Evolutionary conservation across 148 eudicot species (phyloP).

Genomic region (Silene latifolia): DNA sequence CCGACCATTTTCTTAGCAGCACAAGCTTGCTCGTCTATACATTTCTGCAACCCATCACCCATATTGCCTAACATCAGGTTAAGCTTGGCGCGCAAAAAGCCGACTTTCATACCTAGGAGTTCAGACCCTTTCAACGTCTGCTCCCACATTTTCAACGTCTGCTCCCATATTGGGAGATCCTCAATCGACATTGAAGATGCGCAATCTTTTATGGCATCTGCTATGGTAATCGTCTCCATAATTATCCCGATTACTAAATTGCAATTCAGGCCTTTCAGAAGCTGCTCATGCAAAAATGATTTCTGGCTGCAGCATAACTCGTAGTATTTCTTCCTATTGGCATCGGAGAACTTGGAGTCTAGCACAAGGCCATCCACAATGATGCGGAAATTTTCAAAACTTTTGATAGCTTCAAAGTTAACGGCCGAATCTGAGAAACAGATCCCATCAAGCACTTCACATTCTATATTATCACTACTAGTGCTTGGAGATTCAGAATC

Average conservation of each 20-base stretch:
- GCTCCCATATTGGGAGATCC: conserved; percentile 38
- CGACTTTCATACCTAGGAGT: conserved; percentile 45
- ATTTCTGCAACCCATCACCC: neutral
- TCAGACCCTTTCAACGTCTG: conserved; percentile 40
- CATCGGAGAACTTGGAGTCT: conserved; percentile 36
- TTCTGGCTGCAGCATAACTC: conserved; percentile 44
- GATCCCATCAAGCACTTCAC: conserved; percentile 24
- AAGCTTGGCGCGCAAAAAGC: conserved; percentile 31
- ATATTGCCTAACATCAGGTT: conserved; percentile 16
- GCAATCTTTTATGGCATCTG: conserved; percentile 47
- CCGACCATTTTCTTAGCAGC: too few relatives aligned
- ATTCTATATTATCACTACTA: conserved; percentile 16
- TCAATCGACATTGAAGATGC: conserved; percentile 9
- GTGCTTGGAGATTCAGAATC: conserved; percentile 9
- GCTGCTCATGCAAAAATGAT: conserved; percentile 38
- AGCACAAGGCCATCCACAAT: conserved; percentile 30
- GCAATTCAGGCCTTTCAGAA: conserved; percentile 29
- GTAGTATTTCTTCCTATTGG: conserved; percentile 39
- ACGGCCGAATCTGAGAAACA: conserved; percentile 19
- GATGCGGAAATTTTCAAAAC: conserved; percentile 35
- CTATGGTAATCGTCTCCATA: conserved; percentile 40
- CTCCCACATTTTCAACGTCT: conserved; percentile 41
- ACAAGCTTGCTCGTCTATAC: too few relatives aligned
- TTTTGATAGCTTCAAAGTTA: conserved; percentile 17
- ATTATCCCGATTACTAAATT: conserved; percentile 44